These are phyloP conservation scores for Pleurotus djamor DNA, from an alignment of 768 basidiomycete species.

Conservation along the genomic window DNA sequence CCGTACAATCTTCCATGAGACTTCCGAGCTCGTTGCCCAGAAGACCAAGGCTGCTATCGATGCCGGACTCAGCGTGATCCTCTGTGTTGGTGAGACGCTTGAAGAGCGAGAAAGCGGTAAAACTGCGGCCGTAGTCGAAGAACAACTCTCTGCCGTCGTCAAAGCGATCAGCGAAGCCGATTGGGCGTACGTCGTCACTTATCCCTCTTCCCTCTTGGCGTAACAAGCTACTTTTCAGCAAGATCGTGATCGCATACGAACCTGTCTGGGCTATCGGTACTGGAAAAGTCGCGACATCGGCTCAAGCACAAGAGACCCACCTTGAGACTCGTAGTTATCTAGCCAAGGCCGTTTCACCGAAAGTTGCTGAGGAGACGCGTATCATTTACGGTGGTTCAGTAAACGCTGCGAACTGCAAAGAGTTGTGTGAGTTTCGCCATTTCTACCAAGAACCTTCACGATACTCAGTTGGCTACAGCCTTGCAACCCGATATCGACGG, in stretches of 20 bases:
- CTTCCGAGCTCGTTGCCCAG: conserved; percentile 75
- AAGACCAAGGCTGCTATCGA: conserved; percentile 87
- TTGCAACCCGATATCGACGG: conserved; percentile 86
- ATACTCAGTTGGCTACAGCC: conserved; percentile 38
- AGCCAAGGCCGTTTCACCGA: conserved; percentile 55
- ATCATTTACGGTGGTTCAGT: conserved; percentile 98
- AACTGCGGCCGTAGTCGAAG: conserved; percentile 79
- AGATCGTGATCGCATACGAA: conserved; percentile 94
- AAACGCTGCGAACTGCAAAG: conserved; percentile 81
- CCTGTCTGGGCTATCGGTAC: conserved; percentile 99
- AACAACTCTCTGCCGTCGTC: conserved; percentile 78
- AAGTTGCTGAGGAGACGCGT: conserved; percentile 71
- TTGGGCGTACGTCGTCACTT: conserved; percentile 66
- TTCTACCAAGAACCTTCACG: not conserved
- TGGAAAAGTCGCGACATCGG: conserved; percentile 88
- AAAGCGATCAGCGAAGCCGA: conserved; percentile 56
- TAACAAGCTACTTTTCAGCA: conserved; percentile 36
- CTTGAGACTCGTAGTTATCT: conserved; percentile 79
- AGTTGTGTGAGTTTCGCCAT: conserved; percentile 65
- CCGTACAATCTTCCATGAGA: conserved; percentile 88
- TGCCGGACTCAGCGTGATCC: conserved; percentile 79
- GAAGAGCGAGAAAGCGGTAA: conserved; percentile 76
- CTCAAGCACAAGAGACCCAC: conserved; percentile 94
- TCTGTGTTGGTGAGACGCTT: conserved; percentile 96
- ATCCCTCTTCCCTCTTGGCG: not conserved